Evolutionary conservation across 768 basidiomycete species (phyloP).

Genomic region (Brasilioporus rufonigricans): DNA sequence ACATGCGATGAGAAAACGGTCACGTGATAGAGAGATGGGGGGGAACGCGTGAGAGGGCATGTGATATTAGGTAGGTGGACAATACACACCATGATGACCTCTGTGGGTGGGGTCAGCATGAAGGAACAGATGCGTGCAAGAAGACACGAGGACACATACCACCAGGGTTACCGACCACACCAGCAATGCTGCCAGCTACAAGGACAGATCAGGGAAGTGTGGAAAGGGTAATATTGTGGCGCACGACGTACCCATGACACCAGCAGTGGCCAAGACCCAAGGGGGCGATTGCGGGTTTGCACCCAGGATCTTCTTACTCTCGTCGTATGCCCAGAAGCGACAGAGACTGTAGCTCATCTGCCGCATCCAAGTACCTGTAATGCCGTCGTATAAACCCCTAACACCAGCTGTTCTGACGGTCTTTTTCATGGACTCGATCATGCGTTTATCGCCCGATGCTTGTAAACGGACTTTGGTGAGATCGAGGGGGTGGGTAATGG

Average conservation of each 20-base stretch:
- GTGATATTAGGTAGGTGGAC: constrained; percentile 9
- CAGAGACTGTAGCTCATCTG: constrained; percentile 93
- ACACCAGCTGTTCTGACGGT: constrained; percentile 76
- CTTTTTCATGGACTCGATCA: constrained; percentile 81
- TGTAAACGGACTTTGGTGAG: constrained; percentile 91
- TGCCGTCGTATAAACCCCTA: constrained; percentile 78
- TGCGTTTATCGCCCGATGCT: constrained; percentile 88
- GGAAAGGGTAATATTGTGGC: background rate
- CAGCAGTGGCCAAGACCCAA: constrained; percentile 79
- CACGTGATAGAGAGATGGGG: constrained; percentile 17
- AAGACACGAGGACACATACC: constrained; percentile 43
- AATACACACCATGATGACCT: constrained; percentile 64
- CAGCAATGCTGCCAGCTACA: constrained; percentile 80
- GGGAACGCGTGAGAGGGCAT: constrained; percentile 11
- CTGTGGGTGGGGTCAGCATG: constrained; percentile 30
- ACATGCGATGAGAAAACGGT: constrained; percentile 3
- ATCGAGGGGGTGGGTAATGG: constrained; percentile 84
- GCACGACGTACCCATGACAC: constrained; percentile 72
- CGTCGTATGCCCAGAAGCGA: constrained; percentile 92
- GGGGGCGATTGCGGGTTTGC: constrained; percentile 66
- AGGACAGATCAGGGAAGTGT: background rate
- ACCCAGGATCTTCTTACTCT: constrained; percentile 81
- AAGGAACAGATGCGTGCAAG: background rate
- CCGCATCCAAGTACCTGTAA: constrained; percentile 83
- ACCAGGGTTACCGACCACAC: constrained; percentile 86